Evolutionary conservation across 805 yeast species (phyloP), one percentile per base, ranked within the genome.

Genomic region (Wickerhamiella parazyma): DNA sequence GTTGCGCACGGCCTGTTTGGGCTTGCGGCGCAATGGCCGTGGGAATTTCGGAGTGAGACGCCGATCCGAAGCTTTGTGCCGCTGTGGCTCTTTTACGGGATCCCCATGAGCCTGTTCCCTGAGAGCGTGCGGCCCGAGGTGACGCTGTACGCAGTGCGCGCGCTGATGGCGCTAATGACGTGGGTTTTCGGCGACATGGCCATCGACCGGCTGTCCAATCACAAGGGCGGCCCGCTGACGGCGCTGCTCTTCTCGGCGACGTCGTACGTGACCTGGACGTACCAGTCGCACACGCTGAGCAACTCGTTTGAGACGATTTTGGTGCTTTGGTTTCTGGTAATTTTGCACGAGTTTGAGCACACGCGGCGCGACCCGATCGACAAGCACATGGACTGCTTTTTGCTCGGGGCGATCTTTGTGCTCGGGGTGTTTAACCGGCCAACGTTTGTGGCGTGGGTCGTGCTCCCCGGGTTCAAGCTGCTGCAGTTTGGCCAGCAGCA

Each of bases 241-340:
- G 52, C 64, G 12, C 42, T 67, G 38, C 53, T 69, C 26, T 63
- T 70, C 36, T 62, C 69, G n/a, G 62, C 67, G 25, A 66, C 75
- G 1, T 73, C 78, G 2, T 89, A 82, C 55, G 70, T 85, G 25
- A 78, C 94, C 0, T 68, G 84, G 65, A 74, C 78, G 0, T 78
- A 78, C 53, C 97, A 91, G 56, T 68, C 83, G 0, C 96, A 86
- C 56, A 76, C 93, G 0, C 82, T 91, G 53, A 82, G 95, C n/a
- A 91, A 91, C 57, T 73, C 86, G 18, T 55, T 83, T 1, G 99
- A 91, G 43, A 63, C 71, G 0, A 49, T 66, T 11, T 36, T 80
- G 34, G 63, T 80, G 8, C 51, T 78, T 17, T 57, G 72, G 51
- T 57, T 68, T 12, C 54, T 81, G 6, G 71, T 69, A 46, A 57